These are phyloP conservation scores for Penicillium janthinellum DNA, from an alignment of 2,329 filamentous ascomycete species.

Conservation along the genomic window DNA sequence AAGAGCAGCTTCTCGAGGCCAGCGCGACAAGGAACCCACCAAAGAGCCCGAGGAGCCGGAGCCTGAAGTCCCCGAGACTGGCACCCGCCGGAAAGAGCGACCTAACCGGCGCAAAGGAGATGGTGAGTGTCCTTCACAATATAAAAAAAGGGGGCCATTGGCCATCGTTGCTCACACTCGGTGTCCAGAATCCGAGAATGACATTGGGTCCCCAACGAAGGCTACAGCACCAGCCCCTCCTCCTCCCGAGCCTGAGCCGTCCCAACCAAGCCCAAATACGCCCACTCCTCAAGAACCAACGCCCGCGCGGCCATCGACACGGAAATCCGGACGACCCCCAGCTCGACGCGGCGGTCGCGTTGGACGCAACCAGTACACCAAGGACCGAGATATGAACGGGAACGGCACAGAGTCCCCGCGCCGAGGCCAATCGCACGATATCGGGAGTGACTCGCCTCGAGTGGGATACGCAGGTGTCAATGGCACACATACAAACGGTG, in stretches of 20 bases:
- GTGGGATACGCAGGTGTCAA: conserved; percentile 36
- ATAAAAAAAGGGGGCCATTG: background rate
- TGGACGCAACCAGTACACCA: conserved; percentile 81
- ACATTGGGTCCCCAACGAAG: conserved; percentile 60
- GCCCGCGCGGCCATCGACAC: conserved; percentile 49
- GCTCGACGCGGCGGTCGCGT: conserved; percentile 66
- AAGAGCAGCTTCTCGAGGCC: conserved; percentile 58
- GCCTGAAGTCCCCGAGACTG: conserved; percentile 70
- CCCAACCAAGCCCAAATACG: conserved; percentile 47
- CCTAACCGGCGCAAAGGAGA: conserved; percentile 79
- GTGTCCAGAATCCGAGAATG: conserved; percentile 68
- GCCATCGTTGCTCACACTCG: conserved; percentile 34
- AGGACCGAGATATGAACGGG: conserved; percentile 67
- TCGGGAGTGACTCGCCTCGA: conserved; percentile 42
- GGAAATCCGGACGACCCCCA: conserved; percentile 65
- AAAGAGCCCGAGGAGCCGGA: conserved; percentile 66
- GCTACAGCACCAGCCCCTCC: conserved; percentile 23
- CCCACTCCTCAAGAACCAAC: conserved; percentile 42
- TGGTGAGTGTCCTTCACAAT: conserved; percentile 55
- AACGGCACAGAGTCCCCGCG: conserved; percentile 50
- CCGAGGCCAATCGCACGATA: conserved; percentile 44
- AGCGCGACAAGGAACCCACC: conserved; percentile 49
- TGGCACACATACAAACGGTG: conserved; percentile 57
- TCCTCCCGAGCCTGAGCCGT: conserved; percentile 41
- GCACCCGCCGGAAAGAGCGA: conserved; percentile 77